phyloP scores from a whole-genome alignment of 2,329 filamentous ascomycete genomes.

The Raffaelea ambrosiae region DNA sequence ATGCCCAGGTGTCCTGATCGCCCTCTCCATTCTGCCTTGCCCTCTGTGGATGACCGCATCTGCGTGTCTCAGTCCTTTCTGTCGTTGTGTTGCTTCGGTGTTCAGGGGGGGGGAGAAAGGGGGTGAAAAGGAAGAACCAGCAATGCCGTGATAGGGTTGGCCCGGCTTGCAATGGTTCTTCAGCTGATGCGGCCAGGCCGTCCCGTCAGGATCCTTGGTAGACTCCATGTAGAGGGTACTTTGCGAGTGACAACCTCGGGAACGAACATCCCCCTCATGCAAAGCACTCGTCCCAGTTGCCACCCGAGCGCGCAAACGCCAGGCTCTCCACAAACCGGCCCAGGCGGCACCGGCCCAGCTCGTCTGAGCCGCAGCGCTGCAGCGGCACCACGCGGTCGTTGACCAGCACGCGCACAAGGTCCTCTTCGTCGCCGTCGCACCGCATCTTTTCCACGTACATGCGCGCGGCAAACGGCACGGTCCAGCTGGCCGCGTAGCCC shows the following conservation, averaged over 20 bases:
- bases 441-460: conserved; percentile 84
- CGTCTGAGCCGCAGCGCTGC: conserved; percentile 60
- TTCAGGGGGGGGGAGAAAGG: too few species aligned
- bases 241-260: too few species aligned
- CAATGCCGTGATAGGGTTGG: too few species aligned
- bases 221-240: too few species aligned
- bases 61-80: not conserved
- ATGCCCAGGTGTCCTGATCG: not conserved
- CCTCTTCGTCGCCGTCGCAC: conserved; percentile 48
- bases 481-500: conserved; percentile 69
- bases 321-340: conserved; percentile 65
- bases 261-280: too few species aligned
- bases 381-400: conserved; percentile 77
- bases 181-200: too few species aligned
- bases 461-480: conserved; percentile 71
- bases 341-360: conserved; percentile 61
- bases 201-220: too few species aligned
- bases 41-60: not conserved
- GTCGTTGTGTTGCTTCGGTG: not conserved
- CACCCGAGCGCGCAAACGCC: conserved; percentile 62
- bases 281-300: conserved; percentile 61
- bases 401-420: conserved; percentile 69
- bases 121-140: too few species aligned
- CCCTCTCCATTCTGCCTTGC: not conserved
- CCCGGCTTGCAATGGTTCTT: too few species aligned